These are phyloP conservation scores for Phytophthora hibernalis DNA, from an alignment of 352 stramenopile genomes.

Conservation along the genomic window DNA sequence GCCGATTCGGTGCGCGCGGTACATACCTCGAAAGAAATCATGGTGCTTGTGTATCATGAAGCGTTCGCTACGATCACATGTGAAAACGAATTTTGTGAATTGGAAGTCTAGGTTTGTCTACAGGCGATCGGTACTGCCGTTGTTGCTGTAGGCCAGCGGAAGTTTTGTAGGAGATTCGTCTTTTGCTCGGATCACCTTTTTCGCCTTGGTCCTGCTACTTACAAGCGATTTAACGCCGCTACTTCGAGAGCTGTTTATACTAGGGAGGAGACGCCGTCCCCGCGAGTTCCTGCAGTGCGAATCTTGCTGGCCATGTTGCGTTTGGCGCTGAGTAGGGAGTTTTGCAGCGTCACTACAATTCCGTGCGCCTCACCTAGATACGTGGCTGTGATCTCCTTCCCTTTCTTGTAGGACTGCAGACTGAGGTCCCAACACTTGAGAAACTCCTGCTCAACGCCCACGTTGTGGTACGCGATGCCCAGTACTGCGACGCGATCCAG, in stretches of 20 bases:
- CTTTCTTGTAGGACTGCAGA: conserved; percentile 93
- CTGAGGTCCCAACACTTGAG: conserved; percentile 93
- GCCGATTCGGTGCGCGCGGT: too few species aligned
- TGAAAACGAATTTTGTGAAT: not conserved
- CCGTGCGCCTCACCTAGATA: conserved; percentile 91
- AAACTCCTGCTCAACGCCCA: conserved; percentile 96
- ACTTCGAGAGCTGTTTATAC: conserved; percentile 36
- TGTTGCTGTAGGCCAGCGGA: conserved; percentile 31
- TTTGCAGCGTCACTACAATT: conserved; percentile 92
- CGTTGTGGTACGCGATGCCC: conserved; percentile 96
- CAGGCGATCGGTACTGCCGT: conserved; percentile 24
- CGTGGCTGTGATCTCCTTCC: conserved; percentile 84
- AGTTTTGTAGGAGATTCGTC: conserved; percentile 34
- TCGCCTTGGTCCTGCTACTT: conserved; percentile 46
- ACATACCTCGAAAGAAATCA: too few species aligned
- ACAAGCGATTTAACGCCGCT: conserved; percentile 44
- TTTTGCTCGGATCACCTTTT: conserved; percentile 36
- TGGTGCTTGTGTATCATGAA: too few species aligned
- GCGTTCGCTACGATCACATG: too few species aligned
- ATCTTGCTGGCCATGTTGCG: conserved; percentile 59
- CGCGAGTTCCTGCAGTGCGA: conserved; percentile 51
- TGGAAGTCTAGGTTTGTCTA: conserved; percentile 16
- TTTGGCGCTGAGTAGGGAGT: conserved; percentile 87
- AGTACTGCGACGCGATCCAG: conserved; percentile 92
- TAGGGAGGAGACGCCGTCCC: conserved; percentile 65